Conservation (phyloP, 2,329 filamentous ascomycete species). For the Fusarium solani-melongenae region DNA sequence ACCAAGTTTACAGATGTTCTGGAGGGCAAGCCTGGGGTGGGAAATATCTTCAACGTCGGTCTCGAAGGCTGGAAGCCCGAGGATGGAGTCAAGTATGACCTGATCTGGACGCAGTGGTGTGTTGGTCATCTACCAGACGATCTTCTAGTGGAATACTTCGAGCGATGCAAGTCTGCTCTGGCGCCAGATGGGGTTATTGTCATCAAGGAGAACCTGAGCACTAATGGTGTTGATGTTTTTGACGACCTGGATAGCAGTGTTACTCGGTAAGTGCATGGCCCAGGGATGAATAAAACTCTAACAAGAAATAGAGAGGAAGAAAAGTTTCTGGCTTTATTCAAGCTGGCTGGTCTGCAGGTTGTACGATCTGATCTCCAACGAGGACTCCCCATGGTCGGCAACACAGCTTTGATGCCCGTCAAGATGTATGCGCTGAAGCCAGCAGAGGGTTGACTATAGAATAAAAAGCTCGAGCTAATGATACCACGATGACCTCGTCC, state of each 20-base stretch:
- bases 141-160: conserved; percentile 76
- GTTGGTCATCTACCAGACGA: conserved; percentile 82
- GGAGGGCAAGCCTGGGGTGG: conserved; percentile 65
- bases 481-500: not conserved
- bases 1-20: conserved; percentile 79
- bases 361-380: conserved; percentile 77
- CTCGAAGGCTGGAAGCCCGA: conserved; percentile 75
- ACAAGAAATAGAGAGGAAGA: conserved; percentile 67
- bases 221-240: conserved; percentile 72
- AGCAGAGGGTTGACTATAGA: not conserved
- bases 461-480: not conserved
- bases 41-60: conserved; percentile 75
- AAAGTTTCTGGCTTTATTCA: conserved; percentile 78
- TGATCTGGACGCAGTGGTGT: conserved; percentile 95
- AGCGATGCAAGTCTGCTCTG: conserved; percentile 63
- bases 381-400: conserved; percentile 66
- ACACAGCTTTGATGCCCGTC: conserved; percentile 72
- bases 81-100: conserved; percentile 69
- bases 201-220: conserved; percentile 75
- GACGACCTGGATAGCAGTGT: conserved; percentile 82
- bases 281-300: not conserved
- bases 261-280: conserved; percentile 63
- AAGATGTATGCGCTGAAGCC: conserved; percentile 81
- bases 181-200: conserved; percentile 47
- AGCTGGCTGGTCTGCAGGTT: conserved; percentile 74